A percentile compares a stretch with the other conserved stretches of the same genome.
Evolutionary conservation across 2,329 filamentous ascomycete species (phyloP).

Genomic region (Botrytis fabae): DNA sequence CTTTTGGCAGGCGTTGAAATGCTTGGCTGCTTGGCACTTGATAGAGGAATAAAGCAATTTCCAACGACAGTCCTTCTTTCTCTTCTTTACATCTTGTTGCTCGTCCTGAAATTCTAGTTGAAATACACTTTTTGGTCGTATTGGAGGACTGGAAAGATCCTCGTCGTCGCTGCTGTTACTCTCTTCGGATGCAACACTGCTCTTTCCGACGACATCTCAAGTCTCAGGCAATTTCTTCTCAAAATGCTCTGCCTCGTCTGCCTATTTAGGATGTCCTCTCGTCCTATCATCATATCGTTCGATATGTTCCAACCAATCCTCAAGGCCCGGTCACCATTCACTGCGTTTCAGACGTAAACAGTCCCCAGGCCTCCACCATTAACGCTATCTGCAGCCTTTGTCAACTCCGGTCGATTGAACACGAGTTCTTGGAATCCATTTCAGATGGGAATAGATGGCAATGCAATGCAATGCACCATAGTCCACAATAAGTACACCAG

Average conservation of each 20-base stretch:
- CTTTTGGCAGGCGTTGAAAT: not conserved
- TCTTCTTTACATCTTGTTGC: not conserved
- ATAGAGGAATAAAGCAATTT: not conserved
- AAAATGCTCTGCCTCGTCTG: not conserved
- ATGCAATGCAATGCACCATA: not conserved
- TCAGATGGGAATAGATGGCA: not conserved
- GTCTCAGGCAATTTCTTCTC: no score
- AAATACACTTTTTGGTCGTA: not conserved
- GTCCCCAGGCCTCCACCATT: not conserved
- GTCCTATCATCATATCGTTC: not conserved
- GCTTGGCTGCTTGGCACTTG: slow-evolving; percentile 14
- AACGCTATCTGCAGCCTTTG: not conserved
- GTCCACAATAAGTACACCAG: not conserved
- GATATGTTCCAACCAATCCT: not conserved
- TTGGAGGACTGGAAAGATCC: not conserved
- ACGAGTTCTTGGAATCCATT: not conserved
- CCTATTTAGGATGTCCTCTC: not conserved
- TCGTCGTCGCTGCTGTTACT: not conserved
- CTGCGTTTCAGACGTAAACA: not conserved
- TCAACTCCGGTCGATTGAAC: not conserved
- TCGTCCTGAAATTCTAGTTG: not conserved
- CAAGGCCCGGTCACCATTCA: not conserved
- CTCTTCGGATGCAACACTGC: not conserved
- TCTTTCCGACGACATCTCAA: not conserved
- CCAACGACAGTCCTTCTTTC: not conserved